A percentile compares a stretch with the other conserved stretches of the same genome.
These are phyloP conservation scores for Blastocystis sp. DNA, from an alignment of 352 stramenopile species.

Conservation along the genomic window DNA sequence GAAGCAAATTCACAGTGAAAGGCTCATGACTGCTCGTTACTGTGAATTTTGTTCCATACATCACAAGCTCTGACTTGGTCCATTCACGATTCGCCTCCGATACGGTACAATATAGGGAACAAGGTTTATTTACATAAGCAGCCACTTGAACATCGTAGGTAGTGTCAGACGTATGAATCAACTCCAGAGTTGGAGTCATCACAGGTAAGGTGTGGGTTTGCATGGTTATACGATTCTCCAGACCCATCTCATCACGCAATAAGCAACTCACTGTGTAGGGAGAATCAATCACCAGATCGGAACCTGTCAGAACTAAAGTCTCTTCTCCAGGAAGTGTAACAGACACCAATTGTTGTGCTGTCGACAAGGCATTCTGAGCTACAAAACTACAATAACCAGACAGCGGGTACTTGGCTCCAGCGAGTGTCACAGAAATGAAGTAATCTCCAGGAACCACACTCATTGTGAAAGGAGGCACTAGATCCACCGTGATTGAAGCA, in stretches of 20 bases:
- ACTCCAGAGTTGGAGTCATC: neutral
- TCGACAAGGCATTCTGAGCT: neutral
- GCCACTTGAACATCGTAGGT: conserved; percentile 26
- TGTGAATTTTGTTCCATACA: neutral
- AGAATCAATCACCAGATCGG: neutral
- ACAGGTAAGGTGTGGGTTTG: neutral
- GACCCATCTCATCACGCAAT: conserved; percentile 9
- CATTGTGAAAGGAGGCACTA: neutral
- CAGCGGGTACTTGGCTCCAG: conserved; percentile 21
- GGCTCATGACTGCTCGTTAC: neutral
- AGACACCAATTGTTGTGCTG: neutral
- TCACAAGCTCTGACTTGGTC: neutral
- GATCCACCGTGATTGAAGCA: neutral
- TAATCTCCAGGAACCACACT: neutral
- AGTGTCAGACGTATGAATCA: neutral
- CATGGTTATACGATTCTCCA: neutral
- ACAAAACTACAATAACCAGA: neutral
- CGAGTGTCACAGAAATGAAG: neutral
- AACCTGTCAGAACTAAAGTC: neutral
- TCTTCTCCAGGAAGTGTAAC: neutral
- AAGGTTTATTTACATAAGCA: conserved; percentile 16
- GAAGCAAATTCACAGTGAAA: conserved; percentile 2
- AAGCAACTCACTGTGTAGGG: neutral
- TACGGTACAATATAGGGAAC: conserved; percentile 10
- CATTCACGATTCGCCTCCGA: neutral